Conservation (phyloP, 2,329 filamentous ascomycete species). For the Claviceps humidiphila region DNA sequence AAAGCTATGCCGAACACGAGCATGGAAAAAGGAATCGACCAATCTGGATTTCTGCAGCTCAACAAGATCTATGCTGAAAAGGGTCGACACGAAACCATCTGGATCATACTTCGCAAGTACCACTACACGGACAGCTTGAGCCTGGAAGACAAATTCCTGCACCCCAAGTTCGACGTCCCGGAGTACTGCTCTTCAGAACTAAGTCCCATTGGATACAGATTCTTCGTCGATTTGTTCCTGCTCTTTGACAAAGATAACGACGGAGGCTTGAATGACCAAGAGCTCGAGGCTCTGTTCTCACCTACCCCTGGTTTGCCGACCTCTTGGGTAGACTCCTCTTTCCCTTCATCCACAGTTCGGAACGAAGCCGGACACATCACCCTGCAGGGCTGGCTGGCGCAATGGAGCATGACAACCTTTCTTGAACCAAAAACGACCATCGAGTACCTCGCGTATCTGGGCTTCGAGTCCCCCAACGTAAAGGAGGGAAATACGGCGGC, state of each 20-base stretch:
- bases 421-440: conserved; percentile 89
- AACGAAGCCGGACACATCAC: conserved; percentile 95
- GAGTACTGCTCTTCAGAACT: conserved; percentile 87
- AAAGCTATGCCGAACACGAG: conserved; percentile 51
- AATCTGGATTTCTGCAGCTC: conserved; percentile 71
- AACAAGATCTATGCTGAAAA: conserved; percentile 97
- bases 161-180: conserved; percentile 88
- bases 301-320: conserved; percentile 80
- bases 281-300: conserved; percentile 76
- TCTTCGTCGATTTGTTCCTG: conserved; percentile 93
- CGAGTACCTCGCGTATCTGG: conserved; percentile 90
- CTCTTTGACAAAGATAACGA: conserved; percentile 97
- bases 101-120: conserved; percentile 90
- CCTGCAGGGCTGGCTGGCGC: conserved; percentile 91
- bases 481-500: conserved; percentile 69
- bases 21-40: conserved; percentile 60
- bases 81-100: conserved; percentile 93
- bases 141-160: conserved; percentile 78
- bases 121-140: conserved; percentile 94
- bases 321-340: conserved; percentile 79
- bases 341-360: conserved; percentile 84
- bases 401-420: conserved; percentile 99
- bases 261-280: conserved; percentile 75
- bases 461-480: conserved; percentile 72
- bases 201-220: conserved; percentile 86